phyloP scores from a whole-genome alignment of 495 filamentous ascomycete genomes.

The Xylaria telfairii region DNA sequence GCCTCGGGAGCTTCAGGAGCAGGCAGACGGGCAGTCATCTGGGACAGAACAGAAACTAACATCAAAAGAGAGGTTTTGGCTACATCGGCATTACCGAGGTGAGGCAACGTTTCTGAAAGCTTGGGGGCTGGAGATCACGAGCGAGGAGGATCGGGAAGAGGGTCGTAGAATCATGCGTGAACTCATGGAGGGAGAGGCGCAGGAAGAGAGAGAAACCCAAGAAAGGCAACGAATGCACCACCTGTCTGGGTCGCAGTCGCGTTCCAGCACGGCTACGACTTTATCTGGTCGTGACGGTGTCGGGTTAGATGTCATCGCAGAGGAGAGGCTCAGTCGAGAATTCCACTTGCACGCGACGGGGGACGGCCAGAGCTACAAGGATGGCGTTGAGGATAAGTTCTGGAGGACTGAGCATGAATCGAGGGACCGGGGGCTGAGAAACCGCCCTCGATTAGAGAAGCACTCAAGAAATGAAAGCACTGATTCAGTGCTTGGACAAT shows the following conservation, averaged over 20 bases:
- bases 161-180: constrained; percentile 46
- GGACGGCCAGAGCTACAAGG: background rate
- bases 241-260: constrained; percentile 19
- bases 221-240: constrained; percentile 2
- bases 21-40: background rate
- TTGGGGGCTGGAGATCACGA: constrained; percentile 48
- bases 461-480: constrained; percentile 22
- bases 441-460: background rate
- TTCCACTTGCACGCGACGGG: background rate
- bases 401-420: background rate
- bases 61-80: constrained; percentile 44
- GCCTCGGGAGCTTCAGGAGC: background rate
- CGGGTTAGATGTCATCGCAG: constrained; percentile 22
- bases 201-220: constrained; percentile 8
- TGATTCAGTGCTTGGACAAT: constrained; percentile 24
- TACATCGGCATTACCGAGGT: constrained; percentile 51
- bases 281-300: background rate
- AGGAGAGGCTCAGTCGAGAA: constrained; percentile 26
- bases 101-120: constrained; percentile 48
- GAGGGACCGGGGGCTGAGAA: background rate
- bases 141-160: constrained; percentile 38
- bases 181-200: constrained; percentile 42
- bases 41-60: constrained; percentile 21
- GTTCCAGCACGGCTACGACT: background rate
- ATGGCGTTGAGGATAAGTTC: constrained; percentile 9